These are phyloP conservation scores for Ganoderma meredithae DNA, from an alignment of 1,284 basidiomycete genomes.

Conservation along the genomic window DNA sequence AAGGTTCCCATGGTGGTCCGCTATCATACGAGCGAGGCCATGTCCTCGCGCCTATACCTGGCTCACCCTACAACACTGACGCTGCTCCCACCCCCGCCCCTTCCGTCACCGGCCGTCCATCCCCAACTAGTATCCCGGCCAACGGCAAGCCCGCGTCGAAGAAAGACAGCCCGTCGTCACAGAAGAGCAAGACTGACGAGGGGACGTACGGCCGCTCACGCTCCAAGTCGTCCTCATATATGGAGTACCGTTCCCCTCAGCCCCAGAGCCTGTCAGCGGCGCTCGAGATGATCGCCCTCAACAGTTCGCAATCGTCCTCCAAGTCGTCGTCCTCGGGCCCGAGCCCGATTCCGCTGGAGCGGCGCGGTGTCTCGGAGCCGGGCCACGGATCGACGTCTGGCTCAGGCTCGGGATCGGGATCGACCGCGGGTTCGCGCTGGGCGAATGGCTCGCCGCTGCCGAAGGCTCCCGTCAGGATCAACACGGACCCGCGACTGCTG, in stretches of 20 bases:
- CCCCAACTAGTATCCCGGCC: slow-evolving; percentile 30
- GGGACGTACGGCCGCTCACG: slow-evolving; percentile 44
- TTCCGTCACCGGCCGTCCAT: slow-evolving; percentile 32
- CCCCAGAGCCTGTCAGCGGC: slow-evolving; percentile 51
- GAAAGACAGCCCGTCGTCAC: slow-evolving; percentile 40
- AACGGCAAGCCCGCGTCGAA: slow-evolving; percentile 33
- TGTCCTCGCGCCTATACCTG: slow-evolving; percentile 66
- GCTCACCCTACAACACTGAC: slow-evolving; percentile 63
- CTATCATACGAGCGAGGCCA: slow-evolving; percentile 43
- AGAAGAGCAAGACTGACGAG: slow-evolving; percentile 38
- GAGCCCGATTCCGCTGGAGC: slow-evolving; percentile 27
- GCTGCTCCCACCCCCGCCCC: slow-evolving; percentile 53
- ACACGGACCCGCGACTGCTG: slow-evolving; percentile 30
- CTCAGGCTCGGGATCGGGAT: neutral
- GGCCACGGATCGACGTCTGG: slow-evolving; percentile 8
- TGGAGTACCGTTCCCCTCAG: slow-evolving; percentile 40
- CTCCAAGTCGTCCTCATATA: slow-evolving; percentile 58
- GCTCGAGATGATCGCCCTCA: slow-evolving; percentile 45
- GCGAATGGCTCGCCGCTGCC: slow-evolving; percentile 21
- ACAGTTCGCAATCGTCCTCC: slow-evolving; percentile 33
- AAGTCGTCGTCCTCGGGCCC: slow-evolving; percentile 14
- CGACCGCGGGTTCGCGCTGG: slow-evolving; percentile 19
- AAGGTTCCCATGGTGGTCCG: slow-evolving; percentile 36
- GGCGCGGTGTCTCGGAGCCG: slow-evolving; percentile 25
- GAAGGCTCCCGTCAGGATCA: slow-evolving; percentile 27